Evolutionary conservation across 2,329 filamentous ascomycete genomes (phyloP), one percentile per base, ranked within the genome.

Genomic region (Torrubiella hemipterigena): DNA sequence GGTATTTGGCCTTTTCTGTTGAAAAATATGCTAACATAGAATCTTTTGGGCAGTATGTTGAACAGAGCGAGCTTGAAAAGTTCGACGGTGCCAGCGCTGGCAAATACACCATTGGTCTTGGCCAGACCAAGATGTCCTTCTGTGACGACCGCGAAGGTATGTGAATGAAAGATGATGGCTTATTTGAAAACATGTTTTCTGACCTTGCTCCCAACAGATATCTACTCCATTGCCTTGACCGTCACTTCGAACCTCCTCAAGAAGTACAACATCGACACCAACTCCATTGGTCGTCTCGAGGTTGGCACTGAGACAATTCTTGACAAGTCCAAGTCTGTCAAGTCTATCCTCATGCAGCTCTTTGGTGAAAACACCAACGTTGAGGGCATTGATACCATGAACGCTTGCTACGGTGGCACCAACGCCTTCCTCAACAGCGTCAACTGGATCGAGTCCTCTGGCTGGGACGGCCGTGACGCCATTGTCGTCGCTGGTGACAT

Each of bases 81-180:
- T 84, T 85, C 61, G 83, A 91, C 73, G 82, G 81, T 55, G 81
- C 84, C 49, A 72, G 72, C 55, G 57, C 75, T 35, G 83, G 83
- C 45, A 91, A 91, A 65, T 91, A 91, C 69, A 91, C 83, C 51
- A 89, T 91, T 62, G 83, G 83, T 57, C 78, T 91, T 35, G 83
- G 83, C 49, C 83, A 91, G 71, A 89, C 81, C 54, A 85, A 82
- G 65, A 91, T 91, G 83, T 79, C 77, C 67, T 91, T 91, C 64
- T 89, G 83, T 57, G 83, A 91, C 60, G 83, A 91, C 53, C 77
- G 81, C 52, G 83, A 91, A 67, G 82, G 82, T 86, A 56, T 58
- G 14, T 16, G 3, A 19, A 16, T 30, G 18, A 33, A 17, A 13
- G 13, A 24, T 27, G 11, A 32, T 23, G 13, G 8, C 25, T 18